Conservation (phyloP, 2,329 filamentous ascomycete species). For the Leptographium lundbergii region DNA sequence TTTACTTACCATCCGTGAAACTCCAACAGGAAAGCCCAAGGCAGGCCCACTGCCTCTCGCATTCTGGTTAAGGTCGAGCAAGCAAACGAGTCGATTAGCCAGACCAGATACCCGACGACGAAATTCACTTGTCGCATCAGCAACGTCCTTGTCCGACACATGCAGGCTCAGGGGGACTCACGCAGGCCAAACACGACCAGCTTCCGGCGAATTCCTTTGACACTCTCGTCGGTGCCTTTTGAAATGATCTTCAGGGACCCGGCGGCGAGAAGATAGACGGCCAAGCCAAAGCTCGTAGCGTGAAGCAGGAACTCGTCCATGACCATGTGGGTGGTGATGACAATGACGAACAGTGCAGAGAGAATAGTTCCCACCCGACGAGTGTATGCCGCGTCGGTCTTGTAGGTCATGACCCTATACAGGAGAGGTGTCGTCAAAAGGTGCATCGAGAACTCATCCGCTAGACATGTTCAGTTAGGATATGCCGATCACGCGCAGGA, state of each 20-base stretch:
- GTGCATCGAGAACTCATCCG: neutral
- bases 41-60: neutral
- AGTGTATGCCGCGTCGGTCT: neutral
- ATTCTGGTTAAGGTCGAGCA: neutral
- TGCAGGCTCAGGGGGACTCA: neutral
- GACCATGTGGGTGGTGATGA: neutral
- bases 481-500: neutral
- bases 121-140: neutral
- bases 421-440: neutral
- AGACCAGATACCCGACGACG: neutral
- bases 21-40: neutral
- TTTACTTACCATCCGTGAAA: neutral
- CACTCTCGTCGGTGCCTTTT: neutral
- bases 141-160: neutral
- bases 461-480: neutral
- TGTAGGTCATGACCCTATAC: neutral
- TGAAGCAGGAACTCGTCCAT: neutral
- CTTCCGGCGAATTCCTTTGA: neutral
- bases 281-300: neutral
- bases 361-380: neutral
- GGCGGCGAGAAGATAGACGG: neutral
- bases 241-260: neutral
- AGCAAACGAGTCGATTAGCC: neutral
- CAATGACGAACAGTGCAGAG: neutral
- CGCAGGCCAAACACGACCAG: neutral